Percentiles rank a stretch among this genome's conserved stretches.
Conservation (phyloP, 1,139 yeast species). For the Suhomyces bribrorum region DNA sequence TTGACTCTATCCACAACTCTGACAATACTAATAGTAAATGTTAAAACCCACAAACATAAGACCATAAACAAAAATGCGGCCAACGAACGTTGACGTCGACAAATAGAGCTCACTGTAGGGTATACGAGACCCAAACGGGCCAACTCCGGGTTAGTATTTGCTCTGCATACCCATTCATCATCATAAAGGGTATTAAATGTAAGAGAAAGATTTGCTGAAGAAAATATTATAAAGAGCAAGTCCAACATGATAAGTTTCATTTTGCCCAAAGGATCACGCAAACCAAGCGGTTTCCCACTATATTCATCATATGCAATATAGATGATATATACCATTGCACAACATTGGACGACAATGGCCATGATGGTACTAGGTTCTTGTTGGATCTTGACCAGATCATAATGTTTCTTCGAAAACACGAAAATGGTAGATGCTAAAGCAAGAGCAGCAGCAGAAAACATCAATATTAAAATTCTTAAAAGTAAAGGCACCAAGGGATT, state of each 20-base stretch:
- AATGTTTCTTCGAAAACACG: conserved; percentile 43
- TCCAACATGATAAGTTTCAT: conserved; percentile 78
- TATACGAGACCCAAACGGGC: conserved; percentile 24
- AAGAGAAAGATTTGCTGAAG: conserved; percentile 85
- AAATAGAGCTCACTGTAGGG: conserved; percentile 50
- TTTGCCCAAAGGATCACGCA: conserved; percentile 80
- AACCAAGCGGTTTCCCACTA: conserved; percentile 86
- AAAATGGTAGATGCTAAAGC: conserved; percentile 69
- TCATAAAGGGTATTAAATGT: conserved; percentile 84
- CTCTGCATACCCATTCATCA: conserved; percentile 74
- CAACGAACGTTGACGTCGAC: conserved; percentile 77
- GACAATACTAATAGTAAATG: conserved; percentile 79
- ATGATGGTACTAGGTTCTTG: conserved; percentile 91
- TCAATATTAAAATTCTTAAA: conserved; percentile 66
- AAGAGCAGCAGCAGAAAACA: conserved; percentile 61
- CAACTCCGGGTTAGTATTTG: conserved; percentile 23
- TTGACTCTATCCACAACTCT: conserved; percentile 78
- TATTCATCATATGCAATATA: conserved; percentile 91
- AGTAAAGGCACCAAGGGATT: conserved; percentile 82
- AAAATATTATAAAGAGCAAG: conserved; percentile 82
- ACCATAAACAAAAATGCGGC: conserved; percentile 78
- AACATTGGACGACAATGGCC: conserved; percentile 83
- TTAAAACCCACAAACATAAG: conserved; percentile 78
- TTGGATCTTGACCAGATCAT: conserved; percentile 46
- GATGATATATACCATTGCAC: conserved; percentile 73